Base-by-base conservation (phyloP, 352 stramenopile genomes). In the Blastocystis sp. region DNA sequence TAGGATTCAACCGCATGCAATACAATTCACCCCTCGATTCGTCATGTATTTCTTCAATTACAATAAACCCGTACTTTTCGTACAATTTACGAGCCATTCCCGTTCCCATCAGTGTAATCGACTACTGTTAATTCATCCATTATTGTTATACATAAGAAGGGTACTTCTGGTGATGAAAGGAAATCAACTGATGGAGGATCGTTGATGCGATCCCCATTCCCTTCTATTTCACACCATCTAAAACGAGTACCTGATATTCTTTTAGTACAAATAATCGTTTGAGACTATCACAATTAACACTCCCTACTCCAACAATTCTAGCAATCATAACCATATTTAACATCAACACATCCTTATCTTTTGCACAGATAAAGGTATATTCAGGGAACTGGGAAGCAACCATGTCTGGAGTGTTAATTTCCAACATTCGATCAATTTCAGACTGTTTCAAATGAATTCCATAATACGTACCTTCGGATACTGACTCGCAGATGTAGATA, bases 231-330 rank as follows among this genome's bases (percentile, higher is more conserved):
- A 22, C 53, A 4, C 1, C 15, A 0, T 3, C 1, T 48, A 7
- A 1, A 51, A 24, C 19, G 5, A n/a, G 9, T 27, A 76, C 64
- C n/a, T 76, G 64, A 53, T 53, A 76, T 15, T 76, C 30, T 15
- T 37, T 37, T 3, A 76, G 33, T 54, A 76, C 64, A 44, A 76
- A 76, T n/a, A 76, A n/a, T 5, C 64, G 64, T 48, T 76, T 76
- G 2, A 76, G 11, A 30, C 53, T 24, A 27, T 76, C 42, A 1
- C 42, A n/a, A 48, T n/a, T 76, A 9, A 76, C 64, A 22, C n/a
- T 56, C 11, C 64, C 64, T 15, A 76, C 64, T 76, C 64, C 64
- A 27, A 76, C 64, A 13, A 76, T 76, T n/a, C 64, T 76, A 76
- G 4, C 13, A 13, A 0, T 56, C 1, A 53, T 22, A 9, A 11